Percentiles rank a stretch among this genome's conserved stretches.
Conservation (phyloP, 495 filamentous ascomycete species). For the Daldinia concentrica region DNA sequence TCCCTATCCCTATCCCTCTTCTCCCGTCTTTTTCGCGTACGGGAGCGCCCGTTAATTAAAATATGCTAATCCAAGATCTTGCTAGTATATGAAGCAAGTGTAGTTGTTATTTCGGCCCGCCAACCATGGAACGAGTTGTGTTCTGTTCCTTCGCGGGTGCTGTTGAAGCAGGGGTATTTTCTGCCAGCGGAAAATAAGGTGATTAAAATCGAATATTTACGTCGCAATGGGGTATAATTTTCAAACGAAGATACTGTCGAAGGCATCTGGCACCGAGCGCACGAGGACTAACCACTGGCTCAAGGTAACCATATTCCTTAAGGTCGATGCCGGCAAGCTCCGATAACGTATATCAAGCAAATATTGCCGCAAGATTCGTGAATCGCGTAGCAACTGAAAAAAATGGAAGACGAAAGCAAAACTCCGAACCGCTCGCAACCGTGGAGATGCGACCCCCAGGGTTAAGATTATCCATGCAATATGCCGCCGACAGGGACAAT, state of each 20-base stretch:
- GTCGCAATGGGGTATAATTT: constrained; percentile 45
- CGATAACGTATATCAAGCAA: constrained; percentile 19
- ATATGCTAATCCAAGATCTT: constrained; percentile 4
- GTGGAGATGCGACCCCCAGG: constrained; percentile 40
- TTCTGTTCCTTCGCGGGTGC: constrained; percentile 13
- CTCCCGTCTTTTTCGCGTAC: not conserved
- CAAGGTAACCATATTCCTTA: constrained; percentile 26
- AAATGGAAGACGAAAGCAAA: constrained; percentile 39
- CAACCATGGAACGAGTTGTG: constrained; percentile 10
- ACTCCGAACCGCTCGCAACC: constrained; percentile 45
- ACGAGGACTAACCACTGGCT: constrained; percentile 45
- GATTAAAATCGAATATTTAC: constrained; percentile 44
- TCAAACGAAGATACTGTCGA: constrained; percentile 37
- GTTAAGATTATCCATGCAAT: constrained; percentile 44
- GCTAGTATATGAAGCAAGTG: constrained; percentile 13
- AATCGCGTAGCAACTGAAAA: constrained; percentile 34
- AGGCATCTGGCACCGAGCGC: constrained; percentile 39
- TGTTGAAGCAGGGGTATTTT: constrained; percentile 40
- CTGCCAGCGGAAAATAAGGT: constrained; percentile 41
- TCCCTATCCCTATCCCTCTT: constrained; percentile 5
- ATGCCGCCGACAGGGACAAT: constrained; percentile 26
- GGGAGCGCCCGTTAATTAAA: constrained; percentile 19
- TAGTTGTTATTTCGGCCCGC: constrained; percentile 7
- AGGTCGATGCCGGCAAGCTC: constrained; percentile 22
- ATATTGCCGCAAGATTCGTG: constrained; percentile 39